Percentiles rank a stretch among this genome's conserved stretches.
phyloP scores from a whole-genome alignment of 2,329 filamentous ascomycete species.

The Colletotrichum orbiculare region DNA sequence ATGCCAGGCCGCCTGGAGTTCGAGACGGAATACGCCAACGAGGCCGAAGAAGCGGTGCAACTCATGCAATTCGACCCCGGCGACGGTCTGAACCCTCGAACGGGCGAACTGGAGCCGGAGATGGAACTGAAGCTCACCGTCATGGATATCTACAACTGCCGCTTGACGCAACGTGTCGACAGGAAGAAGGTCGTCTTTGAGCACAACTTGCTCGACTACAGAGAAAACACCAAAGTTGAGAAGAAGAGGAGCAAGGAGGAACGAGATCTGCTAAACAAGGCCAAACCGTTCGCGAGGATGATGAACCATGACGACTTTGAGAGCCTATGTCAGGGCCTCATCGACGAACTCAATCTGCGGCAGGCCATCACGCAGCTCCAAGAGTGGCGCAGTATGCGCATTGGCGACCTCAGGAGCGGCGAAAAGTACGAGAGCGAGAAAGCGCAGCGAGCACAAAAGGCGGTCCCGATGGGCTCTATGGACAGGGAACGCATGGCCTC shows the following conservation, averaged over 20 bases:
- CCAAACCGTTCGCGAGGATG: slow-evolving; percentile 95
- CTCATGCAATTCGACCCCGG: slow-evolving; percentile 98
- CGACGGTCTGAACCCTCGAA: slow-evolving; percentile 87
- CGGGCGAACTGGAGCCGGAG: slow-evolving; percentile 90
- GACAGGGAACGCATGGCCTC: slow-evolving; percentile 83
- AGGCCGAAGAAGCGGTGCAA: slow-evolving; percentile 97
- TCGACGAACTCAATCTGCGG: slow-evolving; percentile 91
- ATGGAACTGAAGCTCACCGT: slow-evolving; percentile 98
- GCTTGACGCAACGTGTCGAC: slow-evolving; percentile 89
- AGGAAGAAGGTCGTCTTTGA: slow-evolving; percentile 98
- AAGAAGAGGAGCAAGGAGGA: slow-evolving; percentile 98
- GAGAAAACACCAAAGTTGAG: slow-evolving; percentile 88
- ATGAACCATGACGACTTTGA: slow-evolving; percentile 96
- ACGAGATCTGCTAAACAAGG: slow-evolving; percentile 88
- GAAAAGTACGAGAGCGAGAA: slow-evolving; percentile 96
- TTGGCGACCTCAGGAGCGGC: slow-evolving; percentile 85
- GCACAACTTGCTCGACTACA: slow-evolving; percentile 91
- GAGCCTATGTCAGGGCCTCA: slow-evolving; percentile 82
- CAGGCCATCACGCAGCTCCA: slow-evolving; percentile 91
- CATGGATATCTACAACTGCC: slow-evolving; percentile 97
- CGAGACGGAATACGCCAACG: slow-evolving; percentile 96
- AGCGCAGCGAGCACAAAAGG: slow-evolving; percentile 75
- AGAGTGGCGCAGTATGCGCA: slow-evolving; percentile 89
- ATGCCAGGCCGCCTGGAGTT: slow-evolving; percentile 98
- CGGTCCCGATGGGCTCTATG: slow-evolving; percentile 80